Conservation (phyloP, 106 monocot genomes). For the Ottelia alismoides region DNA sequence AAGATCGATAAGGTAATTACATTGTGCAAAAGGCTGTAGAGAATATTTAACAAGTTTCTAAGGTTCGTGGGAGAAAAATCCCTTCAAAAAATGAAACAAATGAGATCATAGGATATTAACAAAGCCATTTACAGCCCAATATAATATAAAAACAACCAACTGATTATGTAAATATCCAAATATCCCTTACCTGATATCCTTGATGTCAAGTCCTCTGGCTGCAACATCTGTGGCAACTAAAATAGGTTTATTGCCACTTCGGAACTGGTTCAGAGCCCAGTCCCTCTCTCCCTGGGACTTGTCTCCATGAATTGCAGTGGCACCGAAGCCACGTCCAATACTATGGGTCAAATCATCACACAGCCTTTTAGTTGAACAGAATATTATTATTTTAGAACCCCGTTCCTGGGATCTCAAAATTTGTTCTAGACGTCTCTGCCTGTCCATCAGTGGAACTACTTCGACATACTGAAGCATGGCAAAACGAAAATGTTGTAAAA, state of each 20-base stretch:
- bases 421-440: conserved; percentile 57
- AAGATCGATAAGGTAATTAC: no score
- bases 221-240: conserved; percentile 85
- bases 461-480: conserved; percentile 57
- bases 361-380: conserved; percentile 76
- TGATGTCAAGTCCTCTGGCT: conserved; percentile 66
- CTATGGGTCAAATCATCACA: conserved; percentile 61
- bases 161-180: no score
- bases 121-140: no score
- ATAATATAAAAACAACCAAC: no score
- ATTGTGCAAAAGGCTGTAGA: no score
- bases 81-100: no score
- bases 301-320: conserved; percentile 73
- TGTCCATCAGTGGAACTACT: conserved; percentile 50
- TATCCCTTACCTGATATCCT: conserved; percentile 76
- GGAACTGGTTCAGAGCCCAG: conserved; percentile 52
- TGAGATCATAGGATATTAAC: no score
- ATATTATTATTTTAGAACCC: conserved; percentile 66
- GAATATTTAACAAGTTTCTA: no score
- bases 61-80: no score
- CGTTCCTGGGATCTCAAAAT: conserved; percentile 59
- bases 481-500: no score
- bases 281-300: conserved; percentile 74
- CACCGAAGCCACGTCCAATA: conserved; percentile 41
- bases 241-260: conserved; percentile 46